Conservation (phyloP, 2,329 filamentous ascomycete species). For the Exophiala lecanii-corni region DNA sequence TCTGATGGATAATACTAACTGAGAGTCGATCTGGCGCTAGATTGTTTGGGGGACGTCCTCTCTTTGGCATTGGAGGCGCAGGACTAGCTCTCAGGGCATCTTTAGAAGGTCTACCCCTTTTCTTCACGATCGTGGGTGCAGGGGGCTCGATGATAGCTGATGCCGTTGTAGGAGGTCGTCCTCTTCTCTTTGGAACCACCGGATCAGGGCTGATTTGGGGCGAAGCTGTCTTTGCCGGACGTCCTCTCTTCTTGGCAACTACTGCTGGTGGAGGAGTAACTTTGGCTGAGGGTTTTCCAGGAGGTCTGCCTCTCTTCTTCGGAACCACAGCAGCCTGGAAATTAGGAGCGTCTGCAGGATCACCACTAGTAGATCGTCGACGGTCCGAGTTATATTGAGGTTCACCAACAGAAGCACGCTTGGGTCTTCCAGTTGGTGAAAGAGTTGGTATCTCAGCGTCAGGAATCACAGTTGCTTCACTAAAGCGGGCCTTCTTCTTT, state of each 20-base stretch:
- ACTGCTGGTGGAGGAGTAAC: constrained; percentile 1
- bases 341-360: constrained; percentile 7
- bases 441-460: constrained; percentile 1
- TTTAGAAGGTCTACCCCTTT: background rate
- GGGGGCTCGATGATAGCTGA: too few species aligned
- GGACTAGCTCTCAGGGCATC: too few species aligned
- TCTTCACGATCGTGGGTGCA: background rate
- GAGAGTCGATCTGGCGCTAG: too few species aligned
- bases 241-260: constrained; percentile 1
- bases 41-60: too few species aligned
- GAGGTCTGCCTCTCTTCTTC: constrained; percentile 7
- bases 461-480: constrained; percentile 7
- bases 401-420: constrained; percentile 16
- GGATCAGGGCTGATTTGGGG: too few species aligned
- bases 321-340: too few species aligned
- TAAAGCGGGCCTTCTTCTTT: constrained; percentile 21
- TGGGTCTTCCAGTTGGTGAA: constrained; percentile 19
- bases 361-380: constrained; percentile 9
- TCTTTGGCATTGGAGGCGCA: too few species aligned
- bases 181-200: too few species aligned
- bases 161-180: background rate
- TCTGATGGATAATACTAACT: too few species aligned
- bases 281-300: constrained; percentile 1
- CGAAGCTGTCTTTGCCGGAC: too few species aligned
- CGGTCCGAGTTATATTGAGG: constrained; percentile 17